Conservation (phyloP, 2,329 filamentous ascomycete species). For the Exophiala calicioides region DNA sequence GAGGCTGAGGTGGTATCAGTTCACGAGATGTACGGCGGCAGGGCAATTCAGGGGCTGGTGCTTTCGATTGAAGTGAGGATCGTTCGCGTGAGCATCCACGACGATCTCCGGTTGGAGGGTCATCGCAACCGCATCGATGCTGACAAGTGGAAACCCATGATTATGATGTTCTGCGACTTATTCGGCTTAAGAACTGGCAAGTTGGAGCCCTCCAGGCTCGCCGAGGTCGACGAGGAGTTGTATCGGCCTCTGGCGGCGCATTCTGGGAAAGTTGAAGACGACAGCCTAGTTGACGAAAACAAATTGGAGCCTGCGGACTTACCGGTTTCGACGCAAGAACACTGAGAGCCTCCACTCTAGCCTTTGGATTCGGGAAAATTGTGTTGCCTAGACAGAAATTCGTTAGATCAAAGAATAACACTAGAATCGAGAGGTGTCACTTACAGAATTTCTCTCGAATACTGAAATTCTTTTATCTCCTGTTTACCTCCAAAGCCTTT, state of each 20-base stretch:
- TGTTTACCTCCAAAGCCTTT: no score
- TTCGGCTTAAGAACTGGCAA: conserved; percentile 39
- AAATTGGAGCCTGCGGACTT: no score
- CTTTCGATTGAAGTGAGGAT: conserved; percentile 42
- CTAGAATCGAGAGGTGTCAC: no score
- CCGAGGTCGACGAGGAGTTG: conserved; percentile 23
- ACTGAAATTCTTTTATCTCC: no score
- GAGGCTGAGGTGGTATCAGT: conserved; percentile 41
- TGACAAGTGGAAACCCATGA: conserved; percentile 47
- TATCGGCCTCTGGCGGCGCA: conserved; percentile 13
- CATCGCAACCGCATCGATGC: conserved; percentile 45
- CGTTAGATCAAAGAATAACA: no score
- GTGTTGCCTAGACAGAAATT: no score
- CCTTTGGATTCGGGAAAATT: no score
- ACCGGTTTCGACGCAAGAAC: no score
- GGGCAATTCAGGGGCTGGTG: conserved; percentile 33
- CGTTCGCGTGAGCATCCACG: conserved; percentile 38
- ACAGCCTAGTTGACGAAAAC: no score
- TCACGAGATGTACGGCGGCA: conserved; percentile 39
- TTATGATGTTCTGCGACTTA: conserved; percentile 49
- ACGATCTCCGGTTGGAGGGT: conserved; percentile 40
- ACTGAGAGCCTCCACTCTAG: no score
- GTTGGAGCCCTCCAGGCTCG: conserved; percentile 16
- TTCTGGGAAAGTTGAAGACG: conserved; percentile 6
- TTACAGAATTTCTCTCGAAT: no score